Conservation (phyloP, 2,329 filamentous ascomycete species). For the Fusarium sp. region DNA sequence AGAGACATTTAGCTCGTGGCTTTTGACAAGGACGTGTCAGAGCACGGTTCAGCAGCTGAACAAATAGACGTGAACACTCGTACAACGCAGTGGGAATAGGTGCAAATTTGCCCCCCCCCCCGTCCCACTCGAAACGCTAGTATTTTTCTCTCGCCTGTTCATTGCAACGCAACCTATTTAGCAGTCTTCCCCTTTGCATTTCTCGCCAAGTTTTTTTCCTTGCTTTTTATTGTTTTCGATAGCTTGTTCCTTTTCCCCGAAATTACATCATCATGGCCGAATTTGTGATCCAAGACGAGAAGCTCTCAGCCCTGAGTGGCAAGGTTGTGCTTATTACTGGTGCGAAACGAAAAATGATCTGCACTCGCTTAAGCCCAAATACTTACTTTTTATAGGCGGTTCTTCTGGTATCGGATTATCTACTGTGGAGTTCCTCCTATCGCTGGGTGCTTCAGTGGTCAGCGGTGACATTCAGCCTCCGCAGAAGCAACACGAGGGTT, state of each 20-base stretch:
- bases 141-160: neutral
- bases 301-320: constrained; percentile 39
- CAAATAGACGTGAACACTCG: too few species aligned
- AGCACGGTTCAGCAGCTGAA: too few species aligned
- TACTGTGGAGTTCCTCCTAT: constrained; percentile 64
- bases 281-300: constrained; percentile 2
- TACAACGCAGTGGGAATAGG: too few species aligned
- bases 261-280: constrained; percentile 1
- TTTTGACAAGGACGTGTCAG: too few species aligned
- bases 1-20: too few species aligned
- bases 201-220: neutral
- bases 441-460: constrained; percentile 66
- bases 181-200: neutral
- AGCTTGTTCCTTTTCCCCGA: neutral
- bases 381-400: constrained; percentile 55
- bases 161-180: constrained; percentile 1
- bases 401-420: constrained; percentile 72
- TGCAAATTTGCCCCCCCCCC: too few species aligned
- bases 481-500: constrained; percentile 38
- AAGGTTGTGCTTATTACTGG: constrained; percentile 66
- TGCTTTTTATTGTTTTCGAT: neutral
- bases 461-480: constrained; percentile 64
- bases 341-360: constrained; percentile 2
- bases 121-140: neutral
- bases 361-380: neutral